Evolutionary conservation across 2,329 filamentous ascomycete species (phyloP), one percentile per base, ranked within the genome.

Genomic region (Fusarium foetens): DNA sequence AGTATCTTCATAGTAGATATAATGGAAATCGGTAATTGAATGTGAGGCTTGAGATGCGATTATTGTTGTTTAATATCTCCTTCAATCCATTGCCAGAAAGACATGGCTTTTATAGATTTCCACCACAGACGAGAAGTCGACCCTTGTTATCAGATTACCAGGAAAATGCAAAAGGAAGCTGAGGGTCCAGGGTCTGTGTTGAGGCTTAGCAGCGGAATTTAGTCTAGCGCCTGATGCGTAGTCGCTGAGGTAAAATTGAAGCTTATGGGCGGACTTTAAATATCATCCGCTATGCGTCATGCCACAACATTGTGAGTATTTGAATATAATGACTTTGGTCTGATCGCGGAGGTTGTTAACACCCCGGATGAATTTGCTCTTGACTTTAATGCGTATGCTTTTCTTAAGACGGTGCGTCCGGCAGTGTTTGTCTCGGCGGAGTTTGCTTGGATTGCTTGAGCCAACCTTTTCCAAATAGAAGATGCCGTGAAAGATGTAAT

Each of bases 111-210:
- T 41, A n/a, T 41, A 41, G 38, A n/a, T 39, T 14, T 9, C 38
- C 4, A 39, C 7, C 38, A 8, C 1, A 14, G 8, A n/a, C 21
- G 5, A 9, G 38, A 39, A 1, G 1, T 9, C 2, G 8, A 14
- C 8, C 13, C 8, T 14, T n/a, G 0, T 1, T 41, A 39, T n/a
- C 0, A 14, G 14, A 41, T n/a, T n/a, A 14, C 38, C 0, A 6
- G 12, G 2, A 41, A n/a, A 10, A n/a, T 41, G 21, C 6, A n/a
- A 4, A 14, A 6, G 21, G 21, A 41, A 41, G 1, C 0, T 1
- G 13, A 10, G 0, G 6, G 13, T 14, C 13, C 8, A 13, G 1
- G n/a, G 13, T 14, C 9, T 6, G 21, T 6, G 13, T 14, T n/a
- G 21, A 41, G 21, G 38, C 6, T 41, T 5, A 41, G 38, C 21